These are phyloP conservation scores for Penicillium occitanis DNA, from an alignment of 2,329 filamentous ascomycete genomes.

Conservation along the genomic window DNA sequence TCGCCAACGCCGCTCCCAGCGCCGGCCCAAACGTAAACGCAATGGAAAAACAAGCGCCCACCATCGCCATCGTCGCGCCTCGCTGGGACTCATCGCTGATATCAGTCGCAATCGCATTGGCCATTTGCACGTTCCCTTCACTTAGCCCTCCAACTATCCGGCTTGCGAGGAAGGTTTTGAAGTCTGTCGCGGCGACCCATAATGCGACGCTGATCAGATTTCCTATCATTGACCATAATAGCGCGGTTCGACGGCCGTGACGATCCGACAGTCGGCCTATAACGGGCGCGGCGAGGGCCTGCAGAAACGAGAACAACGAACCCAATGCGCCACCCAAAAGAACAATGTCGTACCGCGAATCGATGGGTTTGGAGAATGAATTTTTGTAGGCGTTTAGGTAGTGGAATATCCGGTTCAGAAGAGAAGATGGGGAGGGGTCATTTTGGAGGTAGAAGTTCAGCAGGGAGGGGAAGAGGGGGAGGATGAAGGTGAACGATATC, in stretches of 20 bases:
- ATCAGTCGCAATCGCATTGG: slow-evolving; percentile 93
- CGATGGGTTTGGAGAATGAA: slow-evolving; percentile 86
- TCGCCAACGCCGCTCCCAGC: slow-evolving; percentile 81
- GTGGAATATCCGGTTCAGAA: slow-evolving; percentile 75
- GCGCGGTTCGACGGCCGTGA: slow-evolving; percentile 80
- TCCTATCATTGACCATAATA: slow-evolving; percentile 87
- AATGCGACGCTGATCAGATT: slow-evolving; percentile 92
- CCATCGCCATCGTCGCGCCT: slow-evolving; percentile 91
- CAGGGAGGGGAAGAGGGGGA: slow-evolving; percentile 91
- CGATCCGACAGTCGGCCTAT: slow-evolving; percentile 87
- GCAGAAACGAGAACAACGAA: slow-evolving; percentile 88
- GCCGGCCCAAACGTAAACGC: slow-evolving; percentile 96
- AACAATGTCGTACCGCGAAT: slow-evolving; percentile 95
- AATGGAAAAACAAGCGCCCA: slow-evolving; percentile 94
- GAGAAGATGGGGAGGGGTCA: slow-evolving; percentile 63
- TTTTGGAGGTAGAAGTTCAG: slow-evolving; percentile 93
- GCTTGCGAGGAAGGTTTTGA: slow-evolving; percentile 92
- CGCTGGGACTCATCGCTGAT: slow-evolving; percentile 83
- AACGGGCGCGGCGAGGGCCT: slow-evolving; percentile 86
- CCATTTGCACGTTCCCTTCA: slow-evolving; percentile 95
- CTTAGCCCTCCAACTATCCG: slow-evolving; percentile 88
- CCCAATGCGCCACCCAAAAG: slow-evolving; percentile 90
- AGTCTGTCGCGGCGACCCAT: slow-evolving; percentile 91
- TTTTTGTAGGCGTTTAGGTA: slow-evolving; percentile 95
- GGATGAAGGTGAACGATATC: slow-evolving; percentile 98